These are phyloP conservation scores for Fomitopsis pinicola DNA, from an alignment of 1,284 basidiomycete genomes.

Conservation along the genomic window DNA sequence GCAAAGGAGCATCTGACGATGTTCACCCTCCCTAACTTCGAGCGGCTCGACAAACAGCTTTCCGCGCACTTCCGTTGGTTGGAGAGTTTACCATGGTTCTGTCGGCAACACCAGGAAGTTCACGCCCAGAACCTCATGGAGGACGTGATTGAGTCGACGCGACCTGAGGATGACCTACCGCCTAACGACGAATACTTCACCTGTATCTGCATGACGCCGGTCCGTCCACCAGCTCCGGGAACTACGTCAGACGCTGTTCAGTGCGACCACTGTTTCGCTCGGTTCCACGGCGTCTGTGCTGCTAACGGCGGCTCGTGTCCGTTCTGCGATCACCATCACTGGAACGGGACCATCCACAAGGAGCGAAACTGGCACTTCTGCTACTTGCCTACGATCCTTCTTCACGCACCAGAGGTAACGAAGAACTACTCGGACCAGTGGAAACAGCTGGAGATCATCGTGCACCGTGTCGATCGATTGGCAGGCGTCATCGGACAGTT, in stretches of 20 bases:
- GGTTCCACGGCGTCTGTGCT: constrained; percentile 79
- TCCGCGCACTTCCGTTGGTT: constrained; percentile 65
- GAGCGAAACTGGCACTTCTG: constrained; percentile 78
- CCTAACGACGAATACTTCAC: constrained; percentile 77
- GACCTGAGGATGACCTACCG: constrained; percentile 70
- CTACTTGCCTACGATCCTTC: constrained; percentile 64
- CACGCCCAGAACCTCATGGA: constrained; percentile 60
- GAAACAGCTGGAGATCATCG: constrained; percentile 71
- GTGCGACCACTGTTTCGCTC: constrained; percentile 79
- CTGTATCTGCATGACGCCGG: constrained; percentile 72
- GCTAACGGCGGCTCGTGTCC: constrained; percentile 84
- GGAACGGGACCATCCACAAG: constrained; percentile 79
- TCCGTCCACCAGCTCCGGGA: constrained; percentile 71
- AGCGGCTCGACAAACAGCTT: constrained; percentile 65
- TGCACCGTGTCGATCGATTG: constrained; percentile 70
- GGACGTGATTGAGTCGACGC: constrained; percentile 68
- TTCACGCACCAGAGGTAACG: constrained; percentile 68
- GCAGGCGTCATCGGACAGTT: constrained; percentile 73
- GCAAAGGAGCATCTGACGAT: constrained; percentile 65
- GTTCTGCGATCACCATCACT: constrained; percentile 84
- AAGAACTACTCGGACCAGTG: constrained; percentile 72
- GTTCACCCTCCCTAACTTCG: constrained; percentile 68
- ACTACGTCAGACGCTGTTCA: constrained; percentile 75
- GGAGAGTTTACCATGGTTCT: constrained; percentile 73
- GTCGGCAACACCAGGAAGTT: constrained; percentile 52